Base-by-base conservation (phyloP, 148 eudicot genomes). In the Nyssa sinensis region DNA sequence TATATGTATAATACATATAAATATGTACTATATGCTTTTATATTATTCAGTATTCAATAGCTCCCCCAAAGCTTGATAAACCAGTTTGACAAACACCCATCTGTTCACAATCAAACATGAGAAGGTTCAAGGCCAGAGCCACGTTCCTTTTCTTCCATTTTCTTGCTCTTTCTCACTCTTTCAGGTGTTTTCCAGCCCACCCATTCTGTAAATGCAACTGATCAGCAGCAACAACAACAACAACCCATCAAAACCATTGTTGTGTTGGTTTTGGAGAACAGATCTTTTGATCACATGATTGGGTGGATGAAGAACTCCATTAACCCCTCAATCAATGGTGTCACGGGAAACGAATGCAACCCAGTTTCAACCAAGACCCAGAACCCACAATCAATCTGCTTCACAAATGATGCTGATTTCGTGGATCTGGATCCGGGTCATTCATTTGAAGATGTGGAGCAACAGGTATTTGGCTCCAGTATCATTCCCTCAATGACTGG, bases 371-470 rank as follows among this genome's bases (percentile, higher is more conserved):
- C 94, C 30, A 75, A 79, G 1, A 39, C 68, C 62, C 79, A 77
- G 28, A 32, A 37, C 11, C 74, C 86, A 1, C 67, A 78, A 57
- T 71, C 77, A 44, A 79, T 92, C 28, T 92, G 97, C 80, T 83
- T 87, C 32, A 71, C 85, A 8, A 85, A 87, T 64, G 93, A 89
- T 71, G 98, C 93, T 0, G 80, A 84, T 29, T 95, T 82, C 35
- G 92, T 94, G 49, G 98, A 94, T 79, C 94, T 92, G 57, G 96
- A 94, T 72, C 98, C 98, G 32, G 98, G 92, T 3, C 98, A 94
- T 86, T 81, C 90, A 0, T 94, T 94, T 31, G 94, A 94, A 11
- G 98, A 76, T 17, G 96, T 94, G 1, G 77, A 70, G 9, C 77
- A 85, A 47, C 98, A 94, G 77, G 92, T 94, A n/a, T 92, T 86